Conservation (phyloP, 768 basidiomycete species). For the Daedalea quercina region DNA sequence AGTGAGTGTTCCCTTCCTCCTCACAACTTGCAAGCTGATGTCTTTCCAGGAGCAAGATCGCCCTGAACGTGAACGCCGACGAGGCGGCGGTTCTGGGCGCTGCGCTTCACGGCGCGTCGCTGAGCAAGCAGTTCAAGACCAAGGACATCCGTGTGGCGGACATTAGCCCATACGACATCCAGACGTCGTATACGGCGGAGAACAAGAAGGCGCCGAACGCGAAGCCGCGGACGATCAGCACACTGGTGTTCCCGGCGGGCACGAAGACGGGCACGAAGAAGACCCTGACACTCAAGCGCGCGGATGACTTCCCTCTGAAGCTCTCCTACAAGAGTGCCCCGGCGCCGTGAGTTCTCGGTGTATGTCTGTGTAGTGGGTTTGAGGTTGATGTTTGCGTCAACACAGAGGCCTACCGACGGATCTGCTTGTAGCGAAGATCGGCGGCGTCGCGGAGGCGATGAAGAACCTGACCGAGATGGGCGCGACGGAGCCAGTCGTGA, state of each 20-base stretch:
- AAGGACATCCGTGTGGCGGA: slow-evolving; percentile 88
- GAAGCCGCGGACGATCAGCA: slow-evolving; percentile 64
- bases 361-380: neutral
- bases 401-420: slow-evolving; percentile 64
- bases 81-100: slow-evolving; percentile 95
- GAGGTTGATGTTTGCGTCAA: neutral
- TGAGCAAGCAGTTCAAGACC: slow-evolving; percentile 89
- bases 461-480: slow-evolving; percentile 80
- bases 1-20: slow-evolving; percentile 36
- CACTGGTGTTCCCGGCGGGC: slow-evolving; percentile 69
- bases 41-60: slow-evolving; percentile 63
- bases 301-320: slow-evolving; percentile 74
- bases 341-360: slow-evolving; percentile 42
- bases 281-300: slow-evolving; percentile 79
- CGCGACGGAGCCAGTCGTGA: slow-evolving; percentile 77
- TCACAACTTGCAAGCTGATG: neutral
- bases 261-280: slow-evolving; percentile 79
- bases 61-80: slow-evolving; percentile 93
- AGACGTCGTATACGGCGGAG: slow-evolving; percentile 71
- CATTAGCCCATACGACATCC: slow-evolving; percentile 64
- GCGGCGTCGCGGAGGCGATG: slow-evolving; percentile 69
- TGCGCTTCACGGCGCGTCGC: slow-evolving; percentile 83
- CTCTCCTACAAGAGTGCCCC: slow-evolving; percentile 68
- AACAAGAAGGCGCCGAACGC: slow-evolving; percentile 40
- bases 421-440: slow-evolving; percentile 67